Evolutionary conservation across 495 filamentous ascomycete genomes (phyloP).

Genomic region (Thermochaetoides thermophila): DNA sequence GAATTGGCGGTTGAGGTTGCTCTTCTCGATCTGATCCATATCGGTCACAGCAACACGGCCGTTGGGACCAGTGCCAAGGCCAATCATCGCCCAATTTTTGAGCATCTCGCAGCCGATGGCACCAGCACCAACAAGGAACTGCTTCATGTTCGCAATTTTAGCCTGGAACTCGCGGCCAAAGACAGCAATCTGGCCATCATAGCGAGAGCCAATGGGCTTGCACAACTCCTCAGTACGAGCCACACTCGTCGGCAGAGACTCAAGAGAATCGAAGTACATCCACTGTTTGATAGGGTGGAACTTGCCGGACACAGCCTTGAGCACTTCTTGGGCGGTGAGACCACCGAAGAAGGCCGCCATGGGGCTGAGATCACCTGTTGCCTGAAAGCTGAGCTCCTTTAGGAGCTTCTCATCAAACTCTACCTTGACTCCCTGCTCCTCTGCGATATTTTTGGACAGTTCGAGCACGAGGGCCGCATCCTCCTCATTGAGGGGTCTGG

Average conservation of each 20-base stretch:
- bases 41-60: conserved; percentile 88
- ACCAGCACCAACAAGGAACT: conserved; percentile 93
- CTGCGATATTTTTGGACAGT: conserved; percentile 53
- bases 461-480: conserved; percentile 69
- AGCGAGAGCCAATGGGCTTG: conserved; percentile 66
- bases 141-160: conserved; percentile 71
- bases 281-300: conserved; percentile 87
- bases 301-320: conserved; percentile 96
- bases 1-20: conserved; percentile 97
- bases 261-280: conserved; percentile 94
- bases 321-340: conserved; percentile 84
- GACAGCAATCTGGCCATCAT: conserved; percentile 95
- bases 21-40: conserved; percentile 98
- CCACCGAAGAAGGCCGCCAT: conserved; percentile 95
- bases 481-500: conserved; percentile 64
- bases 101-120: conserved; percentile 99
- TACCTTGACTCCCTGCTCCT: conserved; percentile 51
- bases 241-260: conserved; percentile 66
- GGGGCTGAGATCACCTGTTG: conserved; percentile 77
- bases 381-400: conserved; percentile 87
- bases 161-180: conserved; percentile 90
- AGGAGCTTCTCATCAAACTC: conserved; percentile 89
- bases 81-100: conserved; percentile 99
- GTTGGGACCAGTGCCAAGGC: conserved; percentile 73
- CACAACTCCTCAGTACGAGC: conserved; percentile 75